Evolutionary conservation across 331 rosid species (phyloP), one percentile per base, ranked within the genome.

Genomic region (Acacia pycnantha): DNA sequence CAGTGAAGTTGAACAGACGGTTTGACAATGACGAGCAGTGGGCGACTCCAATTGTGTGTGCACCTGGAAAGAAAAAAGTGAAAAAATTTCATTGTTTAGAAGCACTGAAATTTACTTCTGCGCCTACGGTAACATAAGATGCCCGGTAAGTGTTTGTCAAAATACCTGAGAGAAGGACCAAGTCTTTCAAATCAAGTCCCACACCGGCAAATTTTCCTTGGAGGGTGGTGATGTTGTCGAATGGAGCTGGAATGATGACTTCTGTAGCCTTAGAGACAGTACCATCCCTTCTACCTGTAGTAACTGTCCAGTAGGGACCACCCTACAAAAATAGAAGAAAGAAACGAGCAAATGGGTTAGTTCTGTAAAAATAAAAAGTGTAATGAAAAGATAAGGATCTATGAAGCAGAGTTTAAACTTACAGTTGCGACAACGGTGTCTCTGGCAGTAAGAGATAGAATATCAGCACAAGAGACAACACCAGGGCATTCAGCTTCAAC

Each of bases 281-380:
- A 2, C 97, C 92, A 76, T 95, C 99, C 81, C 97, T 95, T 84
- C 99, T 56, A 5, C 98, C 98, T 0, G 97, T 95, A 61, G 94
- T 96, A 77, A 95, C 99, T 21, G 68, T 92, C 98, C 99, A 95
- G 29, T 1, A 85, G 10, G 99, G 99, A 69, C 99, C 99, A n/a
- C 97, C 99, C 98, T 94, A 80, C 81, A 53, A 84, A 59, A 47
- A 48, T 72, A 47, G 18, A 27, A 76, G 18, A 79, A 58, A 37
- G 10, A 79, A 72, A 37, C 53, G 51, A 69, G 35, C 69, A 76
- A 48, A 79, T 75, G 24, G 21, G 43, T 15, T 69, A 74, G 72
- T 75, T 2, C 14, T 47, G 51, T 37, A 37, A 22, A 11, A 26
- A 40, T n/a, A n/a, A 24, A 40, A 64, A 21, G 37, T 43, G 13